Evolutionary conservation across 2,329 filamentous ascomycete genomes (phyloP), one percentile per base, ranked within the genome.

Genomic region (Apiospora saccharicola): DNA sequence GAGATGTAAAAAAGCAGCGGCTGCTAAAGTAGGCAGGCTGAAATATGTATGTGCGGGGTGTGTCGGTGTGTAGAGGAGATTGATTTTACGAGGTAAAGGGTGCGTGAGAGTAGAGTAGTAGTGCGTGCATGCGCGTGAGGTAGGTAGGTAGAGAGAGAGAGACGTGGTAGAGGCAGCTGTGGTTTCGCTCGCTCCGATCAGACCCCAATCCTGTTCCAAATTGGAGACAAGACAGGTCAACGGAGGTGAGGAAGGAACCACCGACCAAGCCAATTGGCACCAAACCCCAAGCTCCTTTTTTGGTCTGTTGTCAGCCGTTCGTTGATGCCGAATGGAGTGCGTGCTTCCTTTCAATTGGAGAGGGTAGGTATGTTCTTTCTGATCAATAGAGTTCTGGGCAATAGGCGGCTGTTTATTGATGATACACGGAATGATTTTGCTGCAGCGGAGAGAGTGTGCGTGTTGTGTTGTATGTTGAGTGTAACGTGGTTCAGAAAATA

Each of bases 181-280:
- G 53, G 53, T 64, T 64, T 64, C 53, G 53, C 53, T 34, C 19
- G 53, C 53, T 64, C 53, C 53, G 53, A 37, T 61, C 53, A 61
- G 53, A 34, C 53, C 53, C 53, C 53, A 61, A 61, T 34, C 53
- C 53, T 37, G 53, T 61, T 61, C 53, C 53, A 37, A 64, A 37
- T 64, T 64, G 53, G 53, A 64, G 53, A 37, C 53, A 37, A 37
- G 30, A 64, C 26, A 37, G 53, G 30, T 64, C 53, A 64, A 64
- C 53, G 53, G 53, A 64, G 53, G 30, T 34, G 53, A 64, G 53
- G 30, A 64, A 64, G 26, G 53, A 64, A 64, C 53, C 53, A 64
- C 53, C 53, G 30, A 64, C 30, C 51, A 16, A 61, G 26, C 51
- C 51, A 53, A 53, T 53, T 14, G 51, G 26, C 51, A 57, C 46